Base-by-base conservation (phyloP, 352 stramenopile species). In the Pythium dissimile region DNA sequence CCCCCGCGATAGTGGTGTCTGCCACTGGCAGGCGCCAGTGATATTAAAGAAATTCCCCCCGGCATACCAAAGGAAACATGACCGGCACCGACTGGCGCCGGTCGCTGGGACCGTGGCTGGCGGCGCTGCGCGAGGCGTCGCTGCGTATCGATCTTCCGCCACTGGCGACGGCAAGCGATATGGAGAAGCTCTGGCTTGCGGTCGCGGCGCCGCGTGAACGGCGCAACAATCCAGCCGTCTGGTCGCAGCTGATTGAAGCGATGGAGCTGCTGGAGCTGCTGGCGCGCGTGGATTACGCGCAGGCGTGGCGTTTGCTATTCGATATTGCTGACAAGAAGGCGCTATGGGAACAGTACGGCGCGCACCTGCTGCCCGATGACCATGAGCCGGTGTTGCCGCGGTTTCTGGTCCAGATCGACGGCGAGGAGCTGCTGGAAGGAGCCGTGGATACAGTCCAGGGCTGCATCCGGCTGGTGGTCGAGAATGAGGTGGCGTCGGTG, bases 141-240 rank as follows among this genome's bases (percentile, higher is more conserved):
- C 45, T 62, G 2, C 28, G 4, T 0, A n/a, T 42, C 2, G 18
- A 54, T 11, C 45, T 55, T 9, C 46, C 46, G 20, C n/a, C 28
- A 35, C 55, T 62, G 37, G 42, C 55, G n/a, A 62, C 45, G 45
- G 45, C 51, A 45, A 51, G 45, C 35, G 55, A 62, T 45, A 55
- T 62, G 27, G 34, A 49, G 8, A 20, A 37, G 5, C 35, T 56
- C 11, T 50, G 46, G 35, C 15, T 62, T 5, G 0, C n/a, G 4
- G 28, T 62, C 1, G 10, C 15, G 0, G 45, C 55, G 13, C 55
- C 55, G 20, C 24, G 23, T 15, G 28, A 39, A 3, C 35, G 37
- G 2, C 55, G 37, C 45, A 49, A 62, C 37, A 62, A 55, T 30
- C 46, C 55, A 8, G 20, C 9, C 15, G 46, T 56, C 8, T 62